Base-by-base conservation (phyloP, 2,329 filamentous ascomycete species). In the Pleoardoris graminearum region DNA sequence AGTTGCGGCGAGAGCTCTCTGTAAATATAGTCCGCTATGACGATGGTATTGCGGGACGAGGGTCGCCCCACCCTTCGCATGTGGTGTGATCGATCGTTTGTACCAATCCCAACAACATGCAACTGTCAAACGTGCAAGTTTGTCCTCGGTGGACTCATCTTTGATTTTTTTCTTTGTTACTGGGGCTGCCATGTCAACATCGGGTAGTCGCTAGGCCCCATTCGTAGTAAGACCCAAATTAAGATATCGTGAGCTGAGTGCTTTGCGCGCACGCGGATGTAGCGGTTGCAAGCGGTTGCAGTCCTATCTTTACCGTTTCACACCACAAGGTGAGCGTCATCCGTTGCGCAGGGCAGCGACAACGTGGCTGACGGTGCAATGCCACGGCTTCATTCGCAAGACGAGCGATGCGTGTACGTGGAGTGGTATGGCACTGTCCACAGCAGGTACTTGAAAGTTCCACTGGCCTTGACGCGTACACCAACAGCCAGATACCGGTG, bases 11-110 rank as follows among this genome's bases (percentile, higher is more conserved):
- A 33, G 33, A 30, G 44, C 33, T 47, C 22, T 46, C 23, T 63
- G 51, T 48, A 55, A 36, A 50, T 42, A 41, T 44, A 21, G 45
- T 14, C 14, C 27, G 27, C 42, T 49, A 53, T 53, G 50, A 57
- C 45, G 50, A 41, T 19, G 43, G 25, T 47, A 37, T 21, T 36
- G 44, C 44, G 44, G 44, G 44, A 37, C 44, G 25, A 19, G 33
- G 10, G 23, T 47, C 22, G 44, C 10, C 44, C 44, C 33, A 44
- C 41, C 11, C 2, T 25, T 30, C 27, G 17, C 41, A 27, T 37
- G 33, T 47, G 44, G 44, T 47, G 44, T 47, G 44, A 47, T 38
- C 21, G 22, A 30, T 37, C 22, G 32, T 25, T 23, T 42, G 33
- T n/a, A 19, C 32, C 17, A 36, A 19, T 35, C 44, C 44, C 33